Conservation (phyloP, 805 yeast genomes). For the Metschnikowia reukaufii region DNA sequence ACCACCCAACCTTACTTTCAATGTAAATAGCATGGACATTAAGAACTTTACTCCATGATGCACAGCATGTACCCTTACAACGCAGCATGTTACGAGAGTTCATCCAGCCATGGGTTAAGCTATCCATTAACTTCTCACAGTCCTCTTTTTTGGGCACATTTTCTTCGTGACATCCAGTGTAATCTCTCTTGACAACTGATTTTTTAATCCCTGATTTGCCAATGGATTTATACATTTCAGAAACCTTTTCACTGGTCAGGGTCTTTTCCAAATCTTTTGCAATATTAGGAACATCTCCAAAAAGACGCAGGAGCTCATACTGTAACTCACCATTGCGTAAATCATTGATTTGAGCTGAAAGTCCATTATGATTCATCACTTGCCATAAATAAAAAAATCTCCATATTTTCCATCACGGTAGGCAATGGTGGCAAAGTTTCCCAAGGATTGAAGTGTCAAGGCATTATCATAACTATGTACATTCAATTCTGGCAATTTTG, state of each 20-base stretch:
- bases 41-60: neutral
- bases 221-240: neutral
- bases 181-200: neutral
- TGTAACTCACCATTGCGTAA: neutral
- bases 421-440: neutral
- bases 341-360: neutral
- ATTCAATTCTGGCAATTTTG: neutral
- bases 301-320: neutral
- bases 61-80: neutral
- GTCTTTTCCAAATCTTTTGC: neutral
- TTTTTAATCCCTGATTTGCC: neutral
- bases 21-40: neutral
- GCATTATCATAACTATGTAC: conserved; percentile 1
- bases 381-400: conserved; percentile 5
- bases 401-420: neutral
- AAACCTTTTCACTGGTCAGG: neutral
- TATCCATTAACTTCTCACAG: neutral
- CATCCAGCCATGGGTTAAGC: neutral
- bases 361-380: conserved; percentile 4
- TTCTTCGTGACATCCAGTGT: neutral
- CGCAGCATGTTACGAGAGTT: neutral
- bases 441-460: neutral
- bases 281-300: neutral
- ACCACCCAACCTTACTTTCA: conserved; percentile 1
- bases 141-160: neutral